A percentile compares a stretch with the other conserved stretches of the same genome.
phyloP scores from a whole-genome alignment of 805 yeast genomes.

The Candida succiphila region DNA sequence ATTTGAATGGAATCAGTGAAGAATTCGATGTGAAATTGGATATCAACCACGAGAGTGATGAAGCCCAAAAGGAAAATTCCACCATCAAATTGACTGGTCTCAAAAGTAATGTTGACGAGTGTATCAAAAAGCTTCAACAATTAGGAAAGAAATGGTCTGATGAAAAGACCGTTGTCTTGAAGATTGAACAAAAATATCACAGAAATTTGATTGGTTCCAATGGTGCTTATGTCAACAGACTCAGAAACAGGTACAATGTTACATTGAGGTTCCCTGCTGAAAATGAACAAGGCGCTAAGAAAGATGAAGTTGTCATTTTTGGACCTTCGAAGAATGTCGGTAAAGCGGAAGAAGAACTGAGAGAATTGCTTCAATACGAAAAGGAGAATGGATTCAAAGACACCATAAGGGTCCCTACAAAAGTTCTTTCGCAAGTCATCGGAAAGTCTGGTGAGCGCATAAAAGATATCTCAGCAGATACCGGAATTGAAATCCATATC shows the following conservation, averaged over 20 bases:
- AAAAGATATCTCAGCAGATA: constrained; percentile 64
- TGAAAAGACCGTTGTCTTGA: constrained; percentile 54
- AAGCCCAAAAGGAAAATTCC: constrained; percentile 24
- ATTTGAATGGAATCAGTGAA: constrained; percentile 56
- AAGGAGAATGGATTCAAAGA: constrained; percentile 71
- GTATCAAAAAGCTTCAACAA: constrained; percentile 46
- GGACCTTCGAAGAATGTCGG: constrained; percentile 90
- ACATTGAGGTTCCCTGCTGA: constrained; percentile 63
- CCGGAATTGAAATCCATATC: constrained; percentile 48
- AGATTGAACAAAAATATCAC: constrained; percentile 71
- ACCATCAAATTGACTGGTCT: constrained; percentile 63
- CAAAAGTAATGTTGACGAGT: constrained; percentile 67
- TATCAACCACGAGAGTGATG: constrained; percentile 39
- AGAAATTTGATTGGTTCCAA: constrained; percentile 74
- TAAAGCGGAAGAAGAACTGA: constrained; percentile 74
- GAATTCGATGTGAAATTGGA: constrained; percentile 73
- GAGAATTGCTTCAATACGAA: constrained; percentile 77
- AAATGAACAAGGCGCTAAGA: constrained; percentile 31
- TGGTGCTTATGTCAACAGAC: constrained; percentile 72
- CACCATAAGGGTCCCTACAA: constrained; percentile 55
- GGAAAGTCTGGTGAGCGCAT: constrained; percentile 85
- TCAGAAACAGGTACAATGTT: constrained; percentile 83
- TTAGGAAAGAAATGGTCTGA: constrained; percentile 76
- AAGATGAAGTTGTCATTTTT: constrained; percentile 59
- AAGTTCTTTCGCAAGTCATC: constrained; percentile 75